Conservation (phyloP, 1,139 yeast genomes). For the Pneumocystis oryctolagi region DNA sequence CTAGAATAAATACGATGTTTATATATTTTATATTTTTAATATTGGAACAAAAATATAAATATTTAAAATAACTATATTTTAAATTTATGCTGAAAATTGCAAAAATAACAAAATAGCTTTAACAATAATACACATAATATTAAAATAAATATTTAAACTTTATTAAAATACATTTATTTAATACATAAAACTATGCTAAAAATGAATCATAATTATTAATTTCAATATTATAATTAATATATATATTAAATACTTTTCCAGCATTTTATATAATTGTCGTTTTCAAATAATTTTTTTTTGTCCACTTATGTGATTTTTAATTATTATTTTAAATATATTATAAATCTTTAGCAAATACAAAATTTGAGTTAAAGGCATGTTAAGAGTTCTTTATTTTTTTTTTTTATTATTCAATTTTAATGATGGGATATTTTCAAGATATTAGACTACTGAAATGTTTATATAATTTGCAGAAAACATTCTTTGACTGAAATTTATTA, state of each 20-base stretch:
- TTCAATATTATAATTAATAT: not conserved
- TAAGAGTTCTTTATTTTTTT: not conserved
- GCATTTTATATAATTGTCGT: not conserved
- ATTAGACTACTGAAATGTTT: conserved; percentile 1
- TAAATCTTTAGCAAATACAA: not conserved
- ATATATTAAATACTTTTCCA: not conserved
- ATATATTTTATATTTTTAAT: too few relatives aligned
- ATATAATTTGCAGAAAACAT: not conserved
- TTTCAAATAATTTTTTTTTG: too few relatives aligned
- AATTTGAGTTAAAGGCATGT: not conserved
- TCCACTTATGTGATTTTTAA: too few relatives aligned
- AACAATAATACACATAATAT: too few relatives aligned
- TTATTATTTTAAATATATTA: not conserved
- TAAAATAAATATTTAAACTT: not conserved
- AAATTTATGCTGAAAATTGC: too few relatives aligned
- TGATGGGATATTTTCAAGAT: conserved; percentile 1
- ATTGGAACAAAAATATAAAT: too few relatives aligned
- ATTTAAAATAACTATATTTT: too few relatives aligned
- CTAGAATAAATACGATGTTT: too few relatives aligned
- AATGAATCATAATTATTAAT: too few relatives aligned
- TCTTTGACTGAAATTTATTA: not conserved
- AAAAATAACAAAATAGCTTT: too few relatives aligned
- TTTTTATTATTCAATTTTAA: not conserved
- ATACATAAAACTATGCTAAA: not conserved
- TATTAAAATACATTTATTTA: too few relatives aligned